phyloP scores from a whole-genome alignment of 1,284 basidiomycete species.

The Cryptococcus amylolentus region DNA sequence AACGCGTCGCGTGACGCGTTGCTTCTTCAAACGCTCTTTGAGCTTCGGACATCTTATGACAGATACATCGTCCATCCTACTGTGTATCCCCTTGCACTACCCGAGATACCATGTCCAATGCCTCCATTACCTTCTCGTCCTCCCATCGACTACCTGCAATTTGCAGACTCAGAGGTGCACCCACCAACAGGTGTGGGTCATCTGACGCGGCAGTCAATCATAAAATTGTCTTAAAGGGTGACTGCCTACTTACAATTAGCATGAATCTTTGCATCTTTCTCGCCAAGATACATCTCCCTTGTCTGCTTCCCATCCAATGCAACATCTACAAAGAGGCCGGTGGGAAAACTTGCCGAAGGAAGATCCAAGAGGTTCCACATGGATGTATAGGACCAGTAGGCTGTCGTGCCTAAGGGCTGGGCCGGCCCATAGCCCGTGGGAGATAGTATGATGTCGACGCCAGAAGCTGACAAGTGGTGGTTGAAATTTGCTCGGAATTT shows the following conservation, averaged over 20 bases:
- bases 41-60: too few species aligned
- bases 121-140: constrained; percentile 25
- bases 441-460: constrained; percentile 43
- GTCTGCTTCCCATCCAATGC: constrained; percentile 27
- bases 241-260: constrained; percentile 55
- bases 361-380: constrained; percentile 68
- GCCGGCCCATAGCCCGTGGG: constrained; percentile 41
- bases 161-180: constrained; percentile 23
- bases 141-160: constrained; percentile 19
- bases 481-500: constrained; percentile 27
- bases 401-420: constrained; percentile 31
- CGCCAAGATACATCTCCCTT: constrained; percentile 52
- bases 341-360: constrained; percentile 63
- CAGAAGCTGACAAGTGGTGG: constrained; percentile 21
- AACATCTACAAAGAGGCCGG: constrained; percentile 43
- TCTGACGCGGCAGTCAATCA: not conserved
- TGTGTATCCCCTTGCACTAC: not conserved
- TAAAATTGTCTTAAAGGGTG: too few species aligned
- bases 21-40: too few species aligned
- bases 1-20: too few species aligned
- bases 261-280: constrained; percentile 54
- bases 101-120: constrained; percentile 6
- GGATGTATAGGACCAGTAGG: constrained; percentile 56
- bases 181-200: constrained; percentile 12
- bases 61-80: too few species aligned